Base-by-base conservation (phyloP, 2,329 filamentous ascomycete genomes). In the Aspergillus aculeatus region DNA sequence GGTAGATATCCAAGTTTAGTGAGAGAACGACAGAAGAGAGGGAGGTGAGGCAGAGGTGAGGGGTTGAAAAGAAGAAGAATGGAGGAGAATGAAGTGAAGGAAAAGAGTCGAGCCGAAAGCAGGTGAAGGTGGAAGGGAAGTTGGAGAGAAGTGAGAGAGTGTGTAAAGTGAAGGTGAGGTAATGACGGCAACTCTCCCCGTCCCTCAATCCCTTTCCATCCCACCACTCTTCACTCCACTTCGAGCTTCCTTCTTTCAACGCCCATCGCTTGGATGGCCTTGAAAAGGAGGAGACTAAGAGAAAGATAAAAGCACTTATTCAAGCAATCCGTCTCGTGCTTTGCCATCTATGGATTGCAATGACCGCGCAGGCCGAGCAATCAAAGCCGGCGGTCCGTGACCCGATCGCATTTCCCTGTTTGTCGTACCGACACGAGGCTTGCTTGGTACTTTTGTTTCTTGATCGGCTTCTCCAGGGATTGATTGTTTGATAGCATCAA, bases 61-160 rank as follows among this genome's bases (percentile, higher is more conserved):
- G 58, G 49, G 58, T 32, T 57, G 58, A 55, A 35, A 52, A 44
- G 16, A 7, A 60, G 62, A 53, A 24, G 52, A 61, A 58, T 44
- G 32, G 59, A 53, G 50, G 52, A 44, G 48, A 48, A 61, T 52
- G 53, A 24, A 29, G 50, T 50, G 51, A 11, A 23, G 16, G 35
- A 10, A 52, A 23, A 23, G 11, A 29, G 49, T 51, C 31, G 24
- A 29, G 56, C 51, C 44, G 50, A 35, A 56, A 57, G 51, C 52
- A 62, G 52, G 59, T 61, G 59, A 61, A 52, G 56, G 9, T 29
- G 26, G 26, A 29, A 29, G 26, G 54, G 23, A 4, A 23, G 35
- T 41, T 14, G 14, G 14, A 38, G 35, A 38, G 14, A 47, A 47
- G 52, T 47, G 31, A 47, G 38, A 24, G 32, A 41, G 41, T 19